Conservation (phyloP, 2,329 filamentous ascomycete species). For the Aspergillus texensis region DNA sequence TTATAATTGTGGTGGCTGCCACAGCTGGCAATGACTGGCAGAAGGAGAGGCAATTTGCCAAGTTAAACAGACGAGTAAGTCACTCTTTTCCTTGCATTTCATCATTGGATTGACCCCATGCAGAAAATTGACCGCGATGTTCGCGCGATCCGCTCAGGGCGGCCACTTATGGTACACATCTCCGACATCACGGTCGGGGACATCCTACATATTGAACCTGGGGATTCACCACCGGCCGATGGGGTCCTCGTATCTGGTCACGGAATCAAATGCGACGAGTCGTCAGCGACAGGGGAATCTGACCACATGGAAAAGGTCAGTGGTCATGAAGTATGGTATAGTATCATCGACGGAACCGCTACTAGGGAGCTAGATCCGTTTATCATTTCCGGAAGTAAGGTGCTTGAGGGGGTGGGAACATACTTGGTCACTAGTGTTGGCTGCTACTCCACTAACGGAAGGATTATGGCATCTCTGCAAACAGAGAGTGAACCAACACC, state of each 20-base stretch:
- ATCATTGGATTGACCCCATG: neutral
- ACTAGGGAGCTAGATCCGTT: slow-evolving; percentile 61
- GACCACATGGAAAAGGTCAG: slow-evolving; percentile 66
- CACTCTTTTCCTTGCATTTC: slow-evolving; percentile 52
- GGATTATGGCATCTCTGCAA: slow-evolving; percentile 70
- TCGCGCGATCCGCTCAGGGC: slow-evolving; percentile 67
- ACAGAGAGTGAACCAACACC: slow-evolving; percentile 73
- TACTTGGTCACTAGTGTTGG: slow-evolving; percentile 73
- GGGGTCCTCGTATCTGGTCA: slow-evolving; percentile 67
- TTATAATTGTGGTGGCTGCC: slow-evolving; percentile 72
- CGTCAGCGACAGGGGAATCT: slow-evolving; percentile 70
- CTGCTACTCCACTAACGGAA: slow-evolving; percentile 70
- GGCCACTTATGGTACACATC: slow-evolving; percentile 61
- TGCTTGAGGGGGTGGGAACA: slow-evolving; percentile 75
- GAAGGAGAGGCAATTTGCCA: slow-evolving; percentile 75
- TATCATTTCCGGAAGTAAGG: slow-evolving; percentile 76
- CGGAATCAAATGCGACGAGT: slow-evolving; percentile 69
- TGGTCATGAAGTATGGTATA: slow-evolving; percentile 49
- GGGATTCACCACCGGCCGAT: slow-evolving; percentile 69
- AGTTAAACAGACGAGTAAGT: slow-evolving; percentile 69
- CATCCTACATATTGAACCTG: slow-evolving; percentile 66
- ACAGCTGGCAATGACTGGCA: slow-evolving; percentile 77
- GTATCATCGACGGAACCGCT: slow-evolving; percentile 40
- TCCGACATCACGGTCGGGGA: slow-evolving; percentile 69
- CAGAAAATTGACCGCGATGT: slow-evolving; percentile 64